These are phyloP conservation scores for Flaveria robusta DNA, from an alignment of 129 eudicot genomes.

Conservation along the genomic window DNA sequence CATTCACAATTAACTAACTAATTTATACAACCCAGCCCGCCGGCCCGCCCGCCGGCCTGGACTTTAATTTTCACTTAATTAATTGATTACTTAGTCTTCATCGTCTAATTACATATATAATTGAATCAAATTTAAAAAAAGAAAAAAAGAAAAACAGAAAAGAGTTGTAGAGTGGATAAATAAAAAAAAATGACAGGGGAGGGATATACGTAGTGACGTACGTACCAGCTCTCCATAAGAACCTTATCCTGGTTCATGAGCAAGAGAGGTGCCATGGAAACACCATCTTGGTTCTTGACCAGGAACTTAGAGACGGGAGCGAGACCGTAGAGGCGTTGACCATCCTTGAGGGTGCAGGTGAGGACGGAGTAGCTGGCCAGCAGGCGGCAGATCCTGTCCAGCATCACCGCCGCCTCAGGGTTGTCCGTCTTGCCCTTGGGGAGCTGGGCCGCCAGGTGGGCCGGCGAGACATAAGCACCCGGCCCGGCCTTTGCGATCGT, in stretches of 20 bases:
- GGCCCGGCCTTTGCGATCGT: constrained; percentile 57
- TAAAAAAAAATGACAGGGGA: no score
- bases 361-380: constrained; percentile 65
- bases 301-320: constrained; percentile 79
- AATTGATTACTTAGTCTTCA: no score
- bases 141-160: no score
- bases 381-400: constrained; percentile 76
- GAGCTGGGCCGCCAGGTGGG: constrained; percentile 59
- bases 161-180: no score
- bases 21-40: no score
- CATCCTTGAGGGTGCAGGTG: constrained; percentile 33
- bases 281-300: constrained; percentile 78
- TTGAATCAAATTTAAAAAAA: no score
- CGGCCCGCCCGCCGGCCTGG: no score
- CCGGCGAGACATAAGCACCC: constrained; percentile 56
- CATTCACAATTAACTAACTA: no score
- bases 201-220: no score
- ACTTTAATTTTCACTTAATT: no score
- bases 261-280: constrained; percentile 61
- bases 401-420: constrained; percentile 64
- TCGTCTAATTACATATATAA: no score
- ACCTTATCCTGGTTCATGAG: constrained; percentile 91
- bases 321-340: constrained; percentile 63
- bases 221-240: constrained; percentile 90
- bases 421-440: constrained; percentile 37